These are phyloP conservation scores for Gremmenia infestans DNA, from an alignment of 2,329 filamentous ascomycete genomes.

Conservation along the genomic window DNA sequence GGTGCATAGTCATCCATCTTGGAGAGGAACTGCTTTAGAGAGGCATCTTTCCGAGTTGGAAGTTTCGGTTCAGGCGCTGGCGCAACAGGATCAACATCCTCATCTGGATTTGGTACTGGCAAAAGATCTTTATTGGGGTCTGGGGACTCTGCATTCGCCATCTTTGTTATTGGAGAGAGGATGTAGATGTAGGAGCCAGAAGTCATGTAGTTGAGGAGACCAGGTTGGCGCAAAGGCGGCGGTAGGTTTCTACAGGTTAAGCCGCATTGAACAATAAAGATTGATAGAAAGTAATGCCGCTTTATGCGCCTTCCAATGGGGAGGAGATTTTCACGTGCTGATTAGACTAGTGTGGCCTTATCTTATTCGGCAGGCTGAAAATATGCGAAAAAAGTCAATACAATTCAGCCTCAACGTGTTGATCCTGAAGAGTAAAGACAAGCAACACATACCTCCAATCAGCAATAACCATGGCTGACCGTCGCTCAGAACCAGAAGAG, in stretches of 20 bases:
- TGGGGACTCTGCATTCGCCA: slow-evolving; percentile 31
- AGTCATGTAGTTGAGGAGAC: too few species aligned
- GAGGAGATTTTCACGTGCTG: neutral
- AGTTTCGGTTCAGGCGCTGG: slow-evolving; percentile 55
- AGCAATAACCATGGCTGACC: slow-evolving; percentile 46
- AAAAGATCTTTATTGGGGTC: slow-evolving; percentile 29
- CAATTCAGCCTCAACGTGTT: too few species aligned
- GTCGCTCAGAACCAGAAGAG: slow-evolving; percentile 49
- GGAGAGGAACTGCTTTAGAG: slow-evolving; percentile 81
- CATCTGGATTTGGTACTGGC: slow-evolving; percentile 22
- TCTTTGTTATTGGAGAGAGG: slow-evolving; percentile 13
- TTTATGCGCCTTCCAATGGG: neutral
- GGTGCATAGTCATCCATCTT: slow-evolving; percentile 99
- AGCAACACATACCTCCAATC: slow-evolving; percentile 16
- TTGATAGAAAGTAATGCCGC: neutral
- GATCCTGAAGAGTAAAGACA: slow-evolving; percentile 21
- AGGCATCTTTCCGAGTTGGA: slow-evolving; percentile 84
- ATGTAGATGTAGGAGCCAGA: neutral
- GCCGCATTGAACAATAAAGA: too few species aligned
- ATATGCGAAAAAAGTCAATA: slow-evolving; percentile 1
- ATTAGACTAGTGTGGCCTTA: slow-evolving; percentile 20
- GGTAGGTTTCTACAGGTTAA: too few species aligned
- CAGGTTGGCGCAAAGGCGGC: too few species aligned
- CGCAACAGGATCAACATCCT: slow-evolving; percentile 41
- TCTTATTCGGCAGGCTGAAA: neutral